Evolutionary conservation across 2,329 filamentous ascomycete genomes (phyloP), one percentile per base, ranked within the genome.

Genomic region (Colletotrichum limetticola): DNA sequence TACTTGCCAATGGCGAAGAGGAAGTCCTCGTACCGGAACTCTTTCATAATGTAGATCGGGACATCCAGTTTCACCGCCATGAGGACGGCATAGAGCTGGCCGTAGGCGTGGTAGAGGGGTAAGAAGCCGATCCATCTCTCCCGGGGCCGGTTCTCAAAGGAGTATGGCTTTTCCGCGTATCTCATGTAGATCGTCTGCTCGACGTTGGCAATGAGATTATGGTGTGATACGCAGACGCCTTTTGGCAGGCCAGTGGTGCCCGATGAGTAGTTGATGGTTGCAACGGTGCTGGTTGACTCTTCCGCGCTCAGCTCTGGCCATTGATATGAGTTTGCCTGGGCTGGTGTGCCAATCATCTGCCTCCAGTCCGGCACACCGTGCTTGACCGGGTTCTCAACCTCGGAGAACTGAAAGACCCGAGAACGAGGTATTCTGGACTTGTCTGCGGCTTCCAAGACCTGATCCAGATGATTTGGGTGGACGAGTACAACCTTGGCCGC

Each of bases 31-130:
- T 88, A 90, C 26, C 87, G 83, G 78, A 86, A 87, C 83, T 90
- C 78, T 81, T 86, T 71, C 89, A 92, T 91, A 72, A 91, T 80
- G 76, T 90, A 91, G 12, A 89, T 83, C 0, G 87, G 85, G 0
- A 86, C 79, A 2, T 81, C 78, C 32, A 85, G 80, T 74, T 82
- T 85, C 14, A 83, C 78, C 0, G 85, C 84, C 75, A 86, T 83
- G 32, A 89, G 79, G 71, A 86, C 87, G 68, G 87, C 87, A 68
- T 86, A 85, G 3, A 88, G 82, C 77, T 91, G 89, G 2, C 87
- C 87, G 74, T 88, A 90, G 7, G 89, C 89, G 77, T 92, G 90
- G 76, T 91, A 93, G 78, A 93, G 88, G 0, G 92, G 93, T 14
- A 94, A 82, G 78, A 93, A 92, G 60, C 90, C 86, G 32, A 88